Evolutionary conservation across 352 stramenopile species (phyloP), one percentile per base, ranked within the genome.

Genomic region (Phytophthora lateralis): DNA sequence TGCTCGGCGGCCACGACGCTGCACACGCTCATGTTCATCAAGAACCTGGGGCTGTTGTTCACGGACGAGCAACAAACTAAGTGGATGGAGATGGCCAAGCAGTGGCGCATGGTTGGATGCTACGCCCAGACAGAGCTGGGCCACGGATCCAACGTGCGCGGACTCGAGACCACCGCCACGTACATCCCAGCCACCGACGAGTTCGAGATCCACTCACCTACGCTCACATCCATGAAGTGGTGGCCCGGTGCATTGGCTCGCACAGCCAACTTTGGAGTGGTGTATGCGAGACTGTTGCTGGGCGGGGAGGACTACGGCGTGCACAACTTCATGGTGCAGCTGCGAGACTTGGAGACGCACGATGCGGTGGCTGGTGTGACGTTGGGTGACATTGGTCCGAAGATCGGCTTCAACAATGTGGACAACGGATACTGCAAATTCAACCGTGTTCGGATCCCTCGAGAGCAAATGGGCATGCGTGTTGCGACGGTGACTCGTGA

Each of bases 241-340:
- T 99, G 97, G 97, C 94, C 95, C 8, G 96, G 95, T 26, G 97
- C 91, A 2, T 85, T 96, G 27, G 98, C 94, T 60, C 87, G 97
- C 63, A 97, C 96, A 18, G 96, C 97, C 77, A 93, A 98, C 27
- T 98, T 97, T 26, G 78, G 69, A 10, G 75, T 90, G 35, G 80
- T 90, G 63, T 87, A 90, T 79, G 95, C 95, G 35, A 87, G 90
- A 34, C 62, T 99, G 34, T 85, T 98, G 46, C 63, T 96, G 10
- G 42, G 71, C 11, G 88, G 82, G 24, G 82, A 65, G 78, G 80
- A 97, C 71, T 86, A 90, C 30, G 96, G 97, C 18, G 96, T 99
- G 53, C 96, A 99, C 77, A 98, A 97, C 69, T 99, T 99, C 71
- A 86, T 99, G 56, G 89, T 99, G 15, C 96, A 95, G 55, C 48